A percentile compares a stretch with the other conserved stretches of the same genome.
These are phyloP conservation scores for Neofusicoccum sp. DNA, from an alignment of 2,329 filamentous ascomycete species.

Conservation along the genomic window DNA sequence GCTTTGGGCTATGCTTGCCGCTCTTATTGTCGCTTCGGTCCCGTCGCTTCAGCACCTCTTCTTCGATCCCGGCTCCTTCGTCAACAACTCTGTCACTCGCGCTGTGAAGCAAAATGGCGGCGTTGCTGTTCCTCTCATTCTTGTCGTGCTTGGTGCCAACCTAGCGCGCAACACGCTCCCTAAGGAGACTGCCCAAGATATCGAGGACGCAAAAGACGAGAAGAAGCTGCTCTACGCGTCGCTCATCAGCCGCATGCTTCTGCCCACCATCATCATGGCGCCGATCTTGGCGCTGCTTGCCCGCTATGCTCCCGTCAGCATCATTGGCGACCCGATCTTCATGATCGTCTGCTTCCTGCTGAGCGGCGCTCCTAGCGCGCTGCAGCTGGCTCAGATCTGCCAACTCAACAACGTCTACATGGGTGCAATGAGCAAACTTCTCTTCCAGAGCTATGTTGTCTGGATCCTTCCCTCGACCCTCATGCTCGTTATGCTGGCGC, in stretches of 20 bases:
- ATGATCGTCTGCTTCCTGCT: conserved; percentile 97
- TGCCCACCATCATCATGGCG: conserved; percentile 89
- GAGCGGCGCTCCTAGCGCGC: conserved; percentile 85
- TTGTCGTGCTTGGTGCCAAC: conserved; percentile 93
- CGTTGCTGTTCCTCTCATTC: conserved; percentile 90
- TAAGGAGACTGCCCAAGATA: conserved; percentile 60
- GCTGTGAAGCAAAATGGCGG: conserved; percentile 82
- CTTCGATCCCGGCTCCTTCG: conserved; percentile 83
- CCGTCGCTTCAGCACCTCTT: conserved; percentile 79
- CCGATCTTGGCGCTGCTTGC: conserved; percentile 82
- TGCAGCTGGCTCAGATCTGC: conserved; percentile 96
- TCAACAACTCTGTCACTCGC: conserved; percentile 88
- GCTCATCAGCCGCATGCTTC: conserved; percentile 83
- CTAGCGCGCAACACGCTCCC: conserved; percentile 87
- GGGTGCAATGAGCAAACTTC: conserved; percentile 83
- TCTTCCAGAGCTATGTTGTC: conserved; percentile 96
- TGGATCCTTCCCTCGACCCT: conserved; percentile 96
- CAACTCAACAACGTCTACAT: conserved; percentile 98
- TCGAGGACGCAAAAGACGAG: conserved; percentile 67
- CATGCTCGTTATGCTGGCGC: conserved; percentile 81
- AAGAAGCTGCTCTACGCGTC: conserved; percentile 82
- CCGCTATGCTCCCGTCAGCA: conserved; percentile 89
- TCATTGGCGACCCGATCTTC: conserved; percentile 96
- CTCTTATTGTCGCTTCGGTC: conserved; percentile 87
- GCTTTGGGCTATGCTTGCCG: conserved; percentile 91